These are phyloP conservation scores for Ettlia oleoabundans DNA, from an alignment of 139 green algal genomes.

Conservation along the genomic window DNA sequence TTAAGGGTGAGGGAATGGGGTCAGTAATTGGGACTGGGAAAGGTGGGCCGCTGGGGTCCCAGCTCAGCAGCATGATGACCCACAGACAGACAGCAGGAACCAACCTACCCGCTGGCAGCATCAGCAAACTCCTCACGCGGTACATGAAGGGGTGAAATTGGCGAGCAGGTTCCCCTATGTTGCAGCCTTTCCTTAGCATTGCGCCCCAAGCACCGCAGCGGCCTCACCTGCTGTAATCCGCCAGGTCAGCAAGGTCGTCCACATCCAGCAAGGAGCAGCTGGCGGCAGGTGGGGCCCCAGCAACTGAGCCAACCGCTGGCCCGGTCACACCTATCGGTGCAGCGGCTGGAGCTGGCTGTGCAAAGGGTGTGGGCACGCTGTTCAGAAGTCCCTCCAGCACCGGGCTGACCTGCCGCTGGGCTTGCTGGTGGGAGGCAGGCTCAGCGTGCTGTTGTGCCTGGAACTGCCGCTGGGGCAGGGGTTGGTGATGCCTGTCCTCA, in stretches of 20 bases:
- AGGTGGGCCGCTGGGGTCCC: too few species aligned
- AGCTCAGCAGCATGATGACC: neutral
- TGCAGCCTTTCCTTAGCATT: too few species aligned
- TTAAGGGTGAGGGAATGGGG: neutral
- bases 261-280: neutral
- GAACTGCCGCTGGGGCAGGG: too few species aligned
- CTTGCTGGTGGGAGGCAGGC: neutral
- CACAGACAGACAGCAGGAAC: neutral
- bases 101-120: too few species aligned
- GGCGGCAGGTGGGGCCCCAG: neutral
- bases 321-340: too few species aligned
- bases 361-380: neutral
- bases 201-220: too few species aligned
- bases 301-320: neutral
- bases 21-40: too few species aligned
- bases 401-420: neutral
- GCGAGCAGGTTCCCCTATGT: too few species aligned
- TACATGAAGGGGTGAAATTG: neutral
- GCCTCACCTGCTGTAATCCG: constrained; percentile 17
- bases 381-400: constrained; percentile 4
- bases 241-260: constrained; percentile 23
- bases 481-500: too few species aligned
- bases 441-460: neutral
- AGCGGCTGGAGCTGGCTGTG: too few species aligned
- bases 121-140: neutral